Base-by-base conservation (phyloP, 2,329 filamentous ascomycete genomes). In the Colletotrichum orbiculare region DNA sequence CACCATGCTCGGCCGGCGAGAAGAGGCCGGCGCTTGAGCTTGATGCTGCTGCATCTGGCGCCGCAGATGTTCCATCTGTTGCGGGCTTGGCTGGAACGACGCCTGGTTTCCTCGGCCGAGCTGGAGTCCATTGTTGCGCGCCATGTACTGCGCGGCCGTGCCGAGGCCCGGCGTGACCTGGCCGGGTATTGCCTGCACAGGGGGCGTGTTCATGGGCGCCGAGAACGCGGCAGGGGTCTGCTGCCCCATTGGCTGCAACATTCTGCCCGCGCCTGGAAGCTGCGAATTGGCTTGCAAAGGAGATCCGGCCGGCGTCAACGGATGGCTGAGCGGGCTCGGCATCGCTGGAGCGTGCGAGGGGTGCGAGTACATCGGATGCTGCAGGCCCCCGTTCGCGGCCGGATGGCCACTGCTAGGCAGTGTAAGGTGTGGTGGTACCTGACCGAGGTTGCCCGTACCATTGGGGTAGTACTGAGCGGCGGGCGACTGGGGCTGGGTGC, bases 231-330 rank as follows among this genome's bases (percentile, higher is more conserved):
- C 33, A 37, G 63, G 63, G 12, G 63, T 47, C 53, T 57, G 63
- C 15, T 53, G 63, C 13, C 52, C 63, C n/a, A 15, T 46, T 38
- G 52, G 8, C 10, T 42, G 46, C 12, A 47, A 8, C 47, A 53
- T 13, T 45, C 39, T 46, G 4, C 37, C 25, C 42, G 35, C 35
- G 37, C 53, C 33, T n/a, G 63, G 53, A 33, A 66, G 15, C 10
- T 56, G 63, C 13, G 17, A 35, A n/a, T 43, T 53, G 58, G 35
- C 33, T n/a, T 66, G 41, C 38, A 39, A 53, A 47, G 63, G 53
- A 15, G 59, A 66, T 37, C 58, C 53, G 17, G 63, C 34, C 13
- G 63, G 63, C 17, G 58, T 66, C 13, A 63, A 37, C 35, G 63
- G 47, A 34, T 57, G 58, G 5, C 35, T 63, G 34, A 43, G 4